A percentile compares a stretch with the other conserved stretches of the same genome.
These are phyloP conservation scores for Scheffersomyces titani DNA, from an alignment of 1,139 yeast genomes.

Conservation along the genomic window DNA sequence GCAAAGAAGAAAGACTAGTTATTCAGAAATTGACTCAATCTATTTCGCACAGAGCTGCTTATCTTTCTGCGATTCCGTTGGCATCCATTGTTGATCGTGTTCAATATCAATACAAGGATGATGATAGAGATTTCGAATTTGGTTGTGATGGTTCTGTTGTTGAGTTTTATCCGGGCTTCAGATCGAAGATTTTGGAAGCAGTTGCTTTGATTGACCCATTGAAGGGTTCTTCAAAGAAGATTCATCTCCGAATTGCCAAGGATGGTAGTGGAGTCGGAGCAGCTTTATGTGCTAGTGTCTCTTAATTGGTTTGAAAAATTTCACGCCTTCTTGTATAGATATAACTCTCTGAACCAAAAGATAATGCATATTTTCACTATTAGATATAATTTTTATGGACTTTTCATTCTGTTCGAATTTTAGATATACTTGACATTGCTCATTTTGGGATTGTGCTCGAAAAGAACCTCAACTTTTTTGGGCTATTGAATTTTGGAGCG, in stretches of 20 bases:
- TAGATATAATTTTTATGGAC: not conserved
- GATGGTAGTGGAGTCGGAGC: conserved; percentile 98
- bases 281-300: conserved; percentile 75
- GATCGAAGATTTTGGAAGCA: conserved; percentile 74
- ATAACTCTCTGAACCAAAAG: not conserved
- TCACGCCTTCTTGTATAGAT: not conserved
- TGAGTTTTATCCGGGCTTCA: conserved; percentile 88
- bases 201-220: conserved; percentile 69
- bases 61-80: conserved; percentile 81
- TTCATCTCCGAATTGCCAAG: conserved; percentile 77
- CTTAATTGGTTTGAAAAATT: conserved; percentile 9
- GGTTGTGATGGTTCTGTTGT: conserved; percentile 96
- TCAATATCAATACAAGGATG: conserved; percentile 47
- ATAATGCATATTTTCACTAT: not conserved
- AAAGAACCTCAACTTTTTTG: not conserved
- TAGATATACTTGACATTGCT: not conserved
- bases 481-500: not conserved
- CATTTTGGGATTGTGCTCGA: not conserved
- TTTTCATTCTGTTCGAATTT: not conserved
- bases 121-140: conserved; percentile 73
- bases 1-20: conserved; percentile 64
- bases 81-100: conserved; percentile 64
- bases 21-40: conserved; percentile 76
- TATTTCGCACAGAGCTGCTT: conserved; percentile 82
- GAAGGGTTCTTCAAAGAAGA: conserved; percentile 66